These are phyloP conservation scores for Mycena latifolia DNA, from an alignment of 768 basidiomycete genomes.

Conservation along the genomic window DNA sequence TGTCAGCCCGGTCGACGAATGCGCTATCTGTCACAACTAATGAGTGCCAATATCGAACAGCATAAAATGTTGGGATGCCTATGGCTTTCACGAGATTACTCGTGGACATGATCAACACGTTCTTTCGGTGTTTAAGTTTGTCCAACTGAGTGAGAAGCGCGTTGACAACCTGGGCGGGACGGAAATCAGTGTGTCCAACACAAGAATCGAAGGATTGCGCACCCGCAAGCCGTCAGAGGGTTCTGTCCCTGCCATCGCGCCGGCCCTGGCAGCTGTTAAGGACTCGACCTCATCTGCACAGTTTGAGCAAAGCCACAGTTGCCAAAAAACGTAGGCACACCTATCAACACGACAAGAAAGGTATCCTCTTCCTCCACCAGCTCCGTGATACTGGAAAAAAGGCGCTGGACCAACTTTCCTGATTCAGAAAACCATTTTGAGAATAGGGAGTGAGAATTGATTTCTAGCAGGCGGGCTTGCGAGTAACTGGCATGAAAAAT, in stretches of 20 bases:
- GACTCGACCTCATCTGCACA: slow-evolving; percentile 94
- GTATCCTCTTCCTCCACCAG: slow-evolving; percentile 92
- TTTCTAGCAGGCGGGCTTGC: slow-evolving; percentile 90
- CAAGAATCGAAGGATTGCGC: slow-evolving; percentile 38
- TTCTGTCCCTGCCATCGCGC: slow-evolving; percentile 95
- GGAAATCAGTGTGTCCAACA: neutral
- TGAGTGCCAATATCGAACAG: neutral
- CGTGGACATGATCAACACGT: slow-evolving; percentile 96
- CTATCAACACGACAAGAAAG: slow-evolving; percentile 96
- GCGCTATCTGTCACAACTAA: slow-evolving; percentile 77
- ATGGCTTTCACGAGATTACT: slow-evolving; percentile 96
- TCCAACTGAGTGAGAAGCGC: slow-evolving; percentile 97
- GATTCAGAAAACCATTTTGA: slow-evolving; percentile 99
- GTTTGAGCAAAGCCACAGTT: neutral
- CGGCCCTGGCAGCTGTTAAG: slow-evolving; percentile 93
- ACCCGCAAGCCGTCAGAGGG: slow-evolving; percentile 95
- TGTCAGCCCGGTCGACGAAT: slow-evolving; percentile 97
- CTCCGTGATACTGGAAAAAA: slow-evolving; percentile 91
- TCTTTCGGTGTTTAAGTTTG: slow-evolving; percentile 92
- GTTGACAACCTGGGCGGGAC: slow-evolving; percentile 85
- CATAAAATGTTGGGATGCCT: slow-evolving; percentile 60
- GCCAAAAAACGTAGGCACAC: slow-evolving; percentile 51
- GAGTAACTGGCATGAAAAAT: slow-evolving; percentile 70
- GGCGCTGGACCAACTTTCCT: slow-evolving; percentile 95
- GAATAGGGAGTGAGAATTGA: slow-evolving; percentile 98